Base-by-base conservation (phyloP, 2,329 filamentous ascomycete species). In the Meredithiella fracta region DNA sequence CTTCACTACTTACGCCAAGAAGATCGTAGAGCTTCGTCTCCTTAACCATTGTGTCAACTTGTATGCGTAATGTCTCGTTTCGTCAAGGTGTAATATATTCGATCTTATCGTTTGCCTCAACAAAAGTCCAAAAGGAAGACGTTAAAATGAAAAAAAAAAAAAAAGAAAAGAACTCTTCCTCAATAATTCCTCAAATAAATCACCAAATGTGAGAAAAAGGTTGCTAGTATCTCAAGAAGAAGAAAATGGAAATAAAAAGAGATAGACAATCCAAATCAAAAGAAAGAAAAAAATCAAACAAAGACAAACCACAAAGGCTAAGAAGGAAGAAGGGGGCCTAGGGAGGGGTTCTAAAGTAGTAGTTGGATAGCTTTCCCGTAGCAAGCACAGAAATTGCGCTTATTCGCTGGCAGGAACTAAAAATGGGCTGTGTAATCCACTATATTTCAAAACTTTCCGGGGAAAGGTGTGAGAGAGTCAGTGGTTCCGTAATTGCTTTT, bases 1-100 rank as follows among this genome's bases (percentile, higher is more conserved):
- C 44, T 47, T 26, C 40, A 31, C 14, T 55, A 72, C 78, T 65
- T 81, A 89, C 85, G 68, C 85, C 85, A 52, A 92, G 78, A 60
- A 78, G 72, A 60, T 91, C 85, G 73, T 92, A 92, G 67, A 80
- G 77, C 68, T 86, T 86, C 38, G 80, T 85, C 64, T 89, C 85
- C 67, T 85, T 86, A 62, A 82, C 84, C 85, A 89, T 90, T 54
- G 31, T 56, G 58, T 11, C 50, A 29, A 42, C 2, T 22, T 47
- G 17, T 52, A 40, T 29, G 22, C 14, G 17, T 34, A 29, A 29
- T 44, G 2, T 44, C 11, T 2, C 17, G 40, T 44, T 8, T 44
- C 15, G 40, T 44, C 17, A 44, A 17, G n/a, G 15, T 20, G 40
- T 22, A 44, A n/a, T n/a, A n/a, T 34, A 34, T 5, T 34, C 29